phyloP scores from a whole-genome alignment of 495 filamentous ascomycete species.

The Chaetomium tenue region DNA sequence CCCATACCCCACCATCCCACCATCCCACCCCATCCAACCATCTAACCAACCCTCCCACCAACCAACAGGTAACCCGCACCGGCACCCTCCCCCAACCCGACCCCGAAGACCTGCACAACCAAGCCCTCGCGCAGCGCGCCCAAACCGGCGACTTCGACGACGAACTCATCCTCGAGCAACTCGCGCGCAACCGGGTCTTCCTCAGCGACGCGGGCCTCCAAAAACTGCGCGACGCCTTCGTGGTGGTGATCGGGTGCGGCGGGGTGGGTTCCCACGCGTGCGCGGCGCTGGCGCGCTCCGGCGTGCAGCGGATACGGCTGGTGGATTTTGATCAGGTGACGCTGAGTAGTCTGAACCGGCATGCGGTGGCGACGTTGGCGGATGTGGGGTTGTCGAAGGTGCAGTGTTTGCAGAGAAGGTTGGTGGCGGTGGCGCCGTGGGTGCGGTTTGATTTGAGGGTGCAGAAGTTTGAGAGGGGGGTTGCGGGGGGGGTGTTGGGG shows the following conservation, averaged over 20 bases:
- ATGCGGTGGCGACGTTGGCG: conserved; percentile 88
- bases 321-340: conserved; percentile 99
- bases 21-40: background rate
- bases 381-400: conserved; percentile 98
- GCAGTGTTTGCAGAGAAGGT: conserved; percentile 67
- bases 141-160: conserved; percentile 90
- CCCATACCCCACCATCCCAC: background rate
- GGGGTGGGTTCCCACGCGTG: conserved; percentile 92
- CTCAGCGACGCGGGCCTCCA: conserved; percentile 76
- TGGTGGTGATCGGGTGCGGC: conserved; percentile 88
- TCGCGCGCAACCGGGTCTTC: conserved; percentile 92
- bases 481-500: conserved; percentile 55
- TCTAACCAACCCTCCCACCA: background rate
- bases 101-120: conserved; percentile 76
- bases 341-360: conserved; percentile 86
- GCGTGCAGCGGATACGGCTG: conserved; percentile 79
- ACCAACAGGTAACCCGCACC: conserved; percentile 68
- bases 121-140: conserved; percentile 73
- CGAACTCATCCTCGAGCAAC: conserved; percentile 91
- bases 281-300: conserved; percentile 82
- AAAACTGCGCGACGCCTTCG: conserved; percentile 74
- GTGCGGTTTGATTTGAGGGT: conserved; percentile 82
- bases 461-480: conserved; percentile 69
- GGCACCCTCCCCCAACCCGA: conserved; percentile 55
- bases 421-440: conserved; percentile 89